Base-by-base conservation (phyloP, 768 basidiomycete genomes). In the Agaricus subrufescens region DNA sequence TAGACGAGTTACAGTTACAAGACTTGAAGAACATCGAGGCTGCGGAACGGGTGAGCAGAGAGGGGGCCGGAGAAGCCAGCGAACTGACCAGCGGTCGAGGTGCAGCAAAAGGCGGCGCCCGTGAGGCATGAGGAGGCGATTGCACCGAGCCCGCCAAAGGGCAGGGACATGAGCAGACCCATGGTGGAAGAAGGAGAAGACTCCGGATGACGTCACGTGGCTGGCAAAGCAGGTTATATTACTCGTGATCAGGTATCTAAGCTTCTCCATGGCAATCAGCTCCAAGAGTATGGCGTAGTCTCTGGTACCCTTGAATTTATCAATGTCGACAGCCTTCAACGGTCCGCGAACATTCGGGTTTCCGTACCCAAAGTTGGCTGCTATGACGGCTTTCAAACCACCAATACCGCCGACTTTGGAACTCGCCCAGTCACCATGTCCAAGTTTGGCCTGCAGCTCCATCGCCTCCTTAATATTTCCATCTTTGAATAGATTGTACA, bases 1-100 rank as follows among this genome's bases (percentile, higher is more conserved):
- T 98, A 0, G 94, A 96, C 8, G 94, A 96, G 68, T 98, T 98
- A 75, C 97, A 99, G 68, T 98, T 98, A 72, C 96, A 99, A 31
- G 91, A 94, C 77, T 97, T 98, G 81, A 87, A 94, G 75, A 97
- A 92, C 83, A 96, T 94, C 37, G 91, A 94, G 3, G 95, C 94
- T 86, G 72, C 64, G 62, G 27, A 15, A 19, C n/a, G 46, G 45
- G 34, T 61, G 51, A 42, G 34, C 44, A 59, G 55, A 58, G 40
- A 50, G 40, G 23, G 38, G 52, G 12, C 25, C 25, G 46, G 31
- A 47, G 37, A 31, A 34, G 42, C 46, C 56, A n/a, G 43, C 40
- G 31, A 27, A 69, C 79, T 59, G 58, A 86, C 91, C 91, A 64
- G 91, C 90, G 44, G 85, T 91, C 39, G 89, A 91, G 7, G 91